phyloP scores from a whole-genome alignment of 495 filamentous ascomycete genomes.

The Hypoxylon cercidicola region DNA sequence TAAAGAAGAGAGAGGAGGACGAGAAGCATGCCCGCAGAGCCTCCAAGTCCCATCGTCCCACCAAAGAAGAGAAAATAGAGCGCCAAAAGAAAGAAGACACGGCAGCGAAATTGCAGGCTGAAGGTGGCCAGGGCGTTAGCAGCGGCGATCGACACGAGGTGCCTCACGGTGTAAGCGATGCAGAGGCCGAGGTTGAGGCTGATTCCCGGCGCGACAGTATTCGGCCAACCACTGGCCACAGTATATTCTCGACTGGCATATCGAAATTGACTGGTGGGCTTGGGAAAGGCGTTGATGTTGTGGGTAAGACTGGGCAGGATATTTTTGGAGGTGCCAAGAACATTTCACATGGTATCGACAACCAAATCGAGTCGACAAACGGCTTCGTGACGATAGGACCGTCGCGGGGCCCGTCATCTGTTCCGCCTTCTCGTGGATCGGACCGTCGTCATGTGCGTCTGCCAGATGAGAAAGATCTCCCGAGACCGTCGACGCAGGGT shows the following conservation, averaged over 20 bases:
- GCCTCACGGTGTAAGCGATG: conserved; percentile 75
- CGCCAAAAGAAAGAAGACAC: conserved; percentile 63
- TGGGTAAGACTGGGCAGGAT: conserved; percentile 51
- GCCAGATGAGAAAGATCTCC: conserved; percentile 38
- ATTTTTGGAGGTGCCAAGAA: conserved; percentile 61
- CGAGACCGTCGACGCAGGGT: conserved; percentile 44
- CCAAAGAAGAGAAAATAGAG: conserved; percentile 61
- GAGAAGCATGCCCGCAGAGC: conserved; percentile 69
- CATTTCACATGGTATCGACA: conserved; percentile 71
- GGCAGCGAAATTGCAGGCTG: conserved; percentile 68
- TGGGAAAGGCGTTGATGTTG: conserved; percentile 52
- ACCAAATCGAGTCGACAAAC: conserved; percentile 63
- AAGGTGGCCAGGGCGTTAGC: conserved; percentile 74
- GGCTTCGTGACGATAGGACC: conserved; percentile 60
- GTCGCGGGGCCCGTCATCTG: conserved; percentile 27
- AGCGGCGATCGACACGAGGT: conserved; percentile 86
- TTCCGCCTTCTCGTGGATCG: conserved; percentile 39
- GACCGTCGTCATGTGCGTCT: conserved; percentile 43
- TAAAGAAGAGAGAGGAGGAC: conserved; percentile 71
- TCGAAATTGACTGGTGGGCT: conserved; percentile 52
- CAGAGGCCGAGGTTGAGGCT: conserved; percentile 62
- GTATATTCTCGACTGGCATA: conserved; percentile 45
- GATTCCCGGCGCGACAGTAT: conserved; percentile 21
- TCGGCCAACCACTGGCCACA: conserved; percentile 38
- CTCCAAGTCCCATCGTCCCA: conserved; percentile 54